Percentiles rank a stretch among this genome's conserved stretches.
These are phyloP conservation scores for Ormosia emarginata DNA, from an alignment of 306 rosid genomes.

Conservation along the genomic window DNA sequence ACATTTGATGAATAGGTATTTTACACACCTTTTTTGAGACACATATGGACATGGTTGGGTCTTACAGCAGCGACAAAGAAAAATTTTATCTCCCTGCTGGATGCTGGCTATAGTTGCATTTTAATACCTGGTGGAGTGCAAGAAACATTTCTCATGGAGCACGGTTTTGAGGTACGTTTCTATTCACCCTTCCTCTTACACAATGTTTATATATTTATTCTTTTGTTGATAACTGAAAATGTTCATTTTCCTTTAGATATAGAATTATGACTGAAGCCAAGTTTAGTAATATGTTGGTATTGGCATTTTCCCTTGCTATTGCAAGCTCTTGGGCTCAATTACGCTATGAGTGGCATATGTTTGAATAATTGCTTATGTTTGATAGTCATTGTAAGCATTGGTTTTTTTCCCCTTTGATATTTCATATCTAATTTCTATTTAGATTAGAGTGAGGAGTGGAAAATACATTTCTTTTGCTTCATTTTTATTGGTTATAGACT, in stretches of 20 bases:
- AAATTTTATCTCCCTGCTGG: constrained; percentile 58
- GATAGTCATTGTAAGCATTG: not conserved
- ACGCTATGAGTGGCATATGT: not conserved
- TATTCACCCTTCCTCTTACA: not conserved
- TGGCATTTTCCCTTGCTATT: not conserved
- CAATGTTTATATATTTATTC: not conserved
- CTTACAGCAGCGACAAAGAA: constrained; percentile 66
- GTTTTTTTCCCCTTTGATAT: not conserved
- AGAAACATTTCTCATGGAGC: constrained; percentile 80
- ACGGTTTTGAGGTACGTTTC: constrained; percentile 61
- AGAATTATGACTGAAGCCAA: not conserved
- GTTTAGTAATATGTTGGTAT: constrained; percentile 6
- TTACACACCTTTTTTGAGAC: constrained; percentile 89
- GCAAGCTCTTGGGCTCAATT: not conserved
- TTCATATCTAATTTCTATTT: not conserved
- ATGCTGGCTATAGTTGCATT: constrained; percentile 80
- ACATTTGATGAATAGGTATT: constrained; percentile 54
- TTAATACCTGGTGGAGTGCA: constrained; percentile 96
- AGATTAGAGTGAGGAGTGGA: not conserved
- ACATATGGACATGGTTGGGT: constrained; percentile 98
- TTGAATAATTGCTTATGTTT: not conserved
- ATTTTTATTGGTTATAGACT: not conserved
- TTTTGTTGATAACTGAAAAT: not conserved
- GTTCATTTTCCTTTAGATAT: constrained; percentile 1
- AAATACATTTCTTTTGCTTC: not conserved